Base-by-base conservation (phyloP, 768 basidiomycete species). In the Nevesoporus exiguus region DNA sequence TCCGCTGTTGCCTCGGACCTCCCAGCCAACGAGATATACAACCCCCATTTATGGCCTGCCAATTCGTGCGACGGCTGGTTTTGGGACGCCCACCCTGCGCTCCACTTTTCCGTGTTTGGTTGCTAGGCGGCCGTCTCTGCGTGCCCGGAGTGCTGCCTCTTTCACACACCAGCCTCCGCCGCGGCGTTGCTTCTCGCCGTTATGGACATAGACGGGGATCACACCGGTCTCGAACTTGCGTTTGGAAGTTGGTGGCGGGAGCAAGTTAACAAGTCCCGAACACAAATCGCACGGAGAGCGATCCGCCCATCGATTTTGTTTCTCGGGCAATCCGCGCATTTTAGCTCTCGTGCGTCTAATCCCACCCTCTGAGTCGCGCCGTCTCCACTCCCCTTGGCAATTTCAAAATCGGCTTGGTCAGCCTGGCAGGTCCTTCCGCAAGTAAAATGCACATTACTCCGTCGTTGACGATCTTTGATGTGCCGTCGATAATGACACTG, bases 401-500 rank as follows among this genome's bases (percentile, higher is more conserved):
- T 27, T 49, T 49, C 36, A 19, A 19, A 41, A 11, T 7, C 24
- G 8, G 25, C 22, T 17, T 37, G 24, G 24, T 22, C 48, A 39
- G 44, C 34, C 29, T 49, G 47, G 47, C 27, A 49, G 36, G 21
- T 49, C 36, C 48, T 49, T 49, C 48, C 48, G 27, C 17, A 21
- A 34, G 31, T 37, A 24, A 47, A 34, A 47, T 31, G 30, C 44
- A 46, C 44, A 19, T 21, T 47, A 5, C 36, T 9, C 46, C 15
- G 5, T 7, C 9, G 17, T 1, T 4, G 29, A 10, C n/a, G 11
- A 37, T 39, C 47, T 39, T 29, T 37, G n/a, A 2, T 29, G 1
- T 21, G 34, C 8, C 3, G 37, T 27, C 3, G 24, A 25, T n/a
- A 47, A 47, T 36, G n/a, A 29, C 8, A 17, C 44, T 10, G 24